Base-by-base conservation (phyloP, 129 eudicot species). In the Mikania micrantha region DNA sequence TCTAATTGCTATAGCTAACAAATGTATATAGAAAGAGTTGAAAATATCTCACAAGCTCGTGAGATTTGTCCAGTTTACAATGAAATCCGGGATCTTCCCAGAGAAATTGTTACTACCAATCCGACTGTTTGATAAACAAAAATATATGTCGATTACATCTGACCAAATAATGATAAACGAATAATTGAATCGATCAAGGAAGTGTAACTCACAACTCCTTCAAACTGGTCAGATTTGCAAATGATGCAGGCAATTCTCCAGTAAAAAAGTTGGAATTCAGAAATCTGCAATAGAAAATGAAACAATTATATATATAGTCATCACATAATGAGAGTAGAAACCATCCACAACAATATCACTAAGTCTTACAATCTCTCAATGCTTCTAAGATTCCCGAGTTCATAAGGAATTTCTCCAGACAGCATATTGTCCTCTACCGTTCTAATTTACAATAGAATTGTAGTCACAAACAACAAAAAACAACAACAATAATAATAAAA, bases 61-160 rank as follows among this genome's bases (percentile, higher is more conserved):
- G 60, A 85, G 78, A 66, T 60, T 77, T 52, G 72, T 74, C 92
- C 86, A 90, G 38, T 66, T 39, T 76, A 77, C 84, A 47, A 90
- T 83, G 77, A 78, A 90, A 68, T 75, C 63, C 7, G 97, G 95
- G 63, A 90, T 87, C 77, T 64, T 80, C 73, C 95, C 97, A 2
- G 70, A 45, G 75, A 87, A 79, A 53, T 66, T 70, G 87, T 85
- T 90, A 68, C 78, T 89, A 60, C 73, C 48, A 58, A 83, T 38
- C 63, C 85, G 82, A 69, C 97, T 87, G 81, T 72, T 72, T 38
- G 35, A 38, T 32, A 22, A 29, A 59, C 12, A 31, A 16, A 45
- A 7, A 12, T 15, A 31, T 8, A 13, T 13, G 13, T 45, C 11
- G 2, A 32, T 45, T 35, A 45, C 62, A 27, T 48, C 9, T 32